Evolutionary conservation across 345 rosid species (phyloP).

Genomic region (Brassica incana): DNA sequence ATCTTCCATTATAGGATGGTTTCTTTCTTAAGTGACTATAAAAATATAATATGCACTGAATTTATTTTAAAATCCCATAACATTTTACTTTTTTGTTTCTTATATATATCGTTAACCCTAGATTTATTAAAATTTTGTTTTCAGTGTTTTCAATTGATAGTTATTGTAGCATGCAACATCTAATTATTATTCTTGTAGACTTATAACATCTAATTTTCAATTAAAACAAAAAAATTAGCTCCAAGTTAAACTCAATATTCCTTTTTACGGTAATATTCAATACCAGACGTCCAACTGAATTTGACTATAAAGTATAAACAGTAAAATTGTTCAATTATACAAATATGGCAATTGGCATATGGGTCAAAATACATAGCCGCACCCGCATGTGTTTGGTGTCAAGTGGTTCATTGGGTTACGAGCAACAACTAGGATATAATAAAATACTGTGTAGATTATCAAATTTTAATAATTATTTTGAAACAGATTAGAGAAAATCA

Average conservation of each 20-base stretch:
- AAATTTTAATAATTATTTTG: not conserved
- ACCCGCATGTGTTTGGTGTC: constrained; percentile 19
- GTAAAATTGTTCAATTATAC: constrained; percentile 13
- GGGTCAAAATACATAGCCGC: not conserved
- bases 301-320: constrained; percentile 28
- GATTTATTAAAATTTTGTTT: not conserved
- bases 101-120: not conserved
- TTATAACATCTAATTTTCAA: not conserved
- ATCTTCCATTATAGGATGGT: not conserved
- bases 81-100: not conserved
- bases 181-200: too few relatives aligned
- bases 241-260: not conserved
- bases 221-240: not conserved
- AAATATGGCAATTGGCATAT: constrained; percentile 1
- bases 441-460: not conserved
- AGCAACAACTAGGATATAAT: not conserved
- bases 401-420: constrained; percentile 6
- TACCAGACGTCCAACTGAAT: not conserved
- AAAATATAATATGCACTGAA: not conserved
- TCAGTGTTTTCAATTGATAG: not conserved
- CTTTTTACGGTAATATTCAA: not conserved
- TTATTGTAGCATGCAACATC: not conserved
- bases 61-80: not conserved
- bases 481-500: not conserved
- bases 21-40: not conserved